Base-by-base conservation (phyloP, 208 protist species). In the Trypanosoma rangeli region DNA sequence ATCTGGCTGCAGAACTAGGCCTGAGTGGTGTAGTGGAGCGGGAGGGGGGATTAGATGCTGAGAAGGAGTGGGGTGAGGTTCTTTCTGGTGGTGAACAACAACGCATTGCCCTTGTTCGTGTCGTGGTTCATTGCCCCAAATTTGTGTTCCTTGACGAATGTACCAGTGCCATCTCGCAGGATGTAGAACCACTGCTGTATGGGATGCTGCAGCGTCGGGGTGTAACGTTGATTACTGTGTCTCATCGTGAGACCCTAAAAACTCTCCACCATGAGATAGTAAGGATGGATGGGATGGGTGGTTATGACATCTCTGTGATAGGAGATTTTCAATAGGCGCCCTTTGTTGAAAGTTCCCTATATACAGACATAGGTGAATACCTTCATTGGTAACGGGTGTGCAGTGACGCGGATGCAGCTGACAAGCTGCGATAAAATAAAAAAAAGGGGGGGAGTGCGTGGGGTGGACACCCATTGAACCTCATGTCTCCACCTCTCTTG, bases 81-180 rank as follows among this genome's bases (percentile, higher is more conserved):
- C 79, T 97, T 26, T 97, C 94, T 0, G 90, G 92, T 42, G 94
- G 94, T 20, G 94, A 98, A 69, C 73, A 84, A 44, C 94, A 98
- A 76, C 84, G 94, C 18, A 73, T 98, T 35, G 89, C 85, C 16
- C 61, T 98, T 20, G 82, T 93, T 31, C 84, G 92, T 5, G 80
- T 95, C 8, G 53, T 96, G n/a, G 73, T 84, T 33, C 92, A 97
- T 62, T 70, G 71, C 7, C 89, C 94, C 0, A 59, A 70, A 15
- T 98, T 97, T 73, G 91, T 84, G 3, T 82, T 97, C 58, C 78
- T 98, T 15, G 94, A 98, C 68, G 94, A 98, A 61, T 95, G 89
- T 78, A 98, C 94, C 8, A 94, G 86, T 65, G 91, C 90, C 37
- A 73, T 98, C 18, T 94, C 92, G 1, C 85, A 94, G 50, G 87